Evolutionary conservation across 2,329 filamentous ascomycete species (phyloP).

Genomic region (Microcera coccophila): DNA sequence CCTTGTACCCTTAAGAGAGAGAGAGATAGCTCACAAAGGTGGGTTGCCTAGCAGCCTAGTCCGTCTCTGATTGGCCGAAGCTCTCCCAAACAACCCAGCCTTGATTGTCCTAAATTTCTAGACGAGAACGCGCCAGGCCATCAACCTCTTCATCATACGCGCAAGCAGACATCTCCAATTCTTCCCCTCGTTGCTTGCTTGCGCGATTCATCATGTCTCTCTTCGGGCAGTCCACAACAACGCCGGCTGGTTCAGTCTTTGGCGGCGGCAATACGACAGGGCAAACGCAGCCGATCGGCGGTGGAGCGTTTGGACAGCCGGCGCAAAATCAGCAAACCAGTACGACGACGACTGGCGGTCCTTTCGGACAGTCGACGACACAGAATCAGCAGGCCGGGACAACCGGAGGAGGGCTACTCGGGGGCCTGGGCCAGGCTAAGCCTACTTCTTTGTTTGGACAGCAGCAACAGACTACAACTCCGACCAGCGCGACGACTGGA

Average conservation of each 20-base stretch:
- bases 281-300: conserved; percentile 21
- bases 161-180: conserved; percentile 7
- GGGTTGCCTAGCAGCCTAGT: conserved; percentile 12
- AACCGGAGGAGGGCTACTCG: conserved; percentile 17
- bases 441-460: conserved; percentile 6
- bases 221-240: conserved; percentile 29
- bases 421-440: conserved; percentile 1
- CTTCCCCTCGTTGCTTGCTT: conserved; percentile 3
- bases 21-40: background rate
- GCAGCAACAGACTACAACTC: conserved; percentile 8
- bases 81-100: conserved; percentile 27
- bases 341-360: conserved; percentile 24
- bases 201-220: conserved; percentile 30
- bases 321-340: conserved; percentile 19
- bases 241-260: conserved; percentile 22
- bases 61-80: conserved; percentile 32
- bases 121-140: conserved; percentile 25
- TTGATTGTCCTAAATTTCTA: conserved; percentile 32
- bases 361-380: conserved; percentile 31
- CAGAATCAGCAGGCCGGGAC: conserved; percentile 20
- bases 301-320: conserved; percentile 32
- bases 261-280: conserved; percentile 16
- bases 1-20: background rate
- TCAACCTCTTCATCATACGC: conserved; percentile 16
- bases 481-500: background rate